Percentiles rank a stretch among this genome's conserved stretches.
Evolutionary conservation across 2,329 filamentous ascomycete genomes (phyloP).

Genomic region (Lasiodiplodia gonubiensis): DNA sequence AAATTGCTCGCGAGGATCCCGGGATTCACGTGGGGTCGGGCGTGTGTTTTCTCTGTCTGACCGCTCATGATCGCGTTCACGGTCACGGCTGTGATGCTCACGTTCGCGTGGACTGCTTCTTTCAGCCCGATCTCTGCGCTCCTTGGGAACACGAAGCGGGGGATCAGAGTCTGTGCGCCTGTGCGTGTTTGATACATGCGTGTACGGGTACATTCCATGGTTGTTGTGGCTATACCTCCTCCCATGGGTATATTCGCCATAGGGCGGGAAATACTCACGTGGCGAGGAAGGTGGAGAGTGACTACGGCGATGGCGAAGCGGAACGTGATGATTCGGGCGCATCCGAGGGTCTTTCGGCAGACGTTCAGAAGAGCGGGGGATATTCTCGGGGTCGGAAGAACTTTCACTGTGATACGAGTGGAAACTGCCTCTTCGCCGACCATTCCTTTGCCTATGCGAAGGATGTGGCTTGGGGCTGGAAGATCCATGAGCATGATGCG

Average conservation of each 20-base stretch:
- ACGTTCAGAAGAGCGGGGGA: constrained; percentile 1
- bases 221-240: constrained; percentile 23
- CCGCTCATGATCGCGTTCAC: constrained; percentile 8
- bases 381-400: constrained; percentile 19
- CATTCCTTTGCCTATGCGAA: constrained; percentile 10
- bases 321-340: constrained; percentile 33
- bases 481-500: background rate
- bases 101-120: constrained; percentile 6
- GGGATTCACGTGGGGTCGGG: constrained; percentile 5
- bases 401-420: constrained; percentile 17
- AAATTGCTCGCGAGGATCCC: background rate
- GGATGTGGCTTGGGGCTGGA: constrained; percentile 19
- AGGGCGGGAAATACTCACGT: constrained; percentile 46
- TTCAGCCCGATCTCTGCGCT: constrained; percentile 3
- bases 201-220: constrained; percentile 10
- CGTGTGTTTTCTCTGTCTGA: background rate
- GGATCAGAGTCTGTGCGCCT: constrained; percentile 23
- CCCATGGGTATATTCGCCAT: constrained; percentile 39
- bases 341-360: constrained; percentile 1
- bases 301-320: constrained; percentile 48
- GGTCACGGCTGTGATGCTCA: constrained; percentile 19
- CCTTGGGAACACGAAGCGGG: constrained; percentile 2
- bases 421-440: constrained; percentile 2
- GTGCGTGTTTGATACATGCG: constrained; percentile 11
- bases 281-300: constrained; percentile 50